Evolutionary conservation across 75 land plant species (phyloP).

Genomic region (Cunninghamia lanceolata): DNA sequence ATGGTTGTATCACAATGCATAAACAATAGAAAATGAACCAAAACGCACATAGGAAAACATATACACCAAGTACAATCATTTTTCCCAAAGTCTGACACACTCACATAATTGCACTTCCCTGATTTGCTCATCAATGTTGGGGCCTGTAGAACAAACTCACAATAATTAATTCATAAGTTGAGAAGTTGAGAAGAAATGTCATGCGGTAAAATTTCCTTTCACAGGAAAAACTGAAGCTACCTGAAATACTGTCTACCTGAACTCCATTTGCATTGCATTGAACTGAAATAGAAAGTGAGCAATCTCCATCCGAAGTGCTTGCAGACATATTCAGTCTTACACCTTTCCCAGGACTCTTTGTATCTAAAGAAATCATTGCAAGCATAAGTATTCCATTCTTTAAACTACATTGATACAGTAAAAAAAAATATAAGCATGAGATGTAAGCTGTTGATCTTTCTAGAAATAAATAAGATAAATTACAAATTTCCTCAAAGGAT

Average conservation of each 20-base stretch:
- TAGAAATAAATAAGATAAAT: not conserved
- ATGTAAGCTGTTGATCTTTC: not conserved
- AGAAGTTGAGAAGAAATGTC: not conserved
- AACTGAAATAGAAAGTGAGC: slow-evolving; percentile 78
- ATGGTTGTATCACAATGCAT: not conserved
- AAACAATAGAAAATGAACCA: not conserved
- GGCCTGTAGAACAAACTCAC: slow-evolving; percentile 34
- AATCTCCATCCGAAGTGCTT: slow-evolving; percentile 24
- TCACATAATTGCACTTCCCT: slow-evolving; percentile 76
- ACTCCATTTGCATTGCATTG: slow-evolving; percentile 46
- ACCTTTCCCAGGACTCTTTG: slow-evolving; percentile 58
- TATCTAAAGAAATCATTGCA: slow-evolving; percentile 31
- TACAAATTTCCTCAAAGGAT: not conserved
- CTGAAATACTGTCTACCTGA: slow-evolving; percentile 31
- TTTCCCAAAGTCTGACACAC: slow-evolving; percentile 17
- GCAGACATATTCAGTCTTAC: slow-evolving; percentile 54
- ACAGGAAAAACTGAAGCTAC: not conserved
- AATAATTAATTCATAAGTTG: not conserved
- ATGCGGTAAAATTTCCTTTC: not conserved
- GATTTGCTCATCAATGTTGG: slow-evolving; percentile 37
- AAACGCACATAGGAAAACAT: not conserved
- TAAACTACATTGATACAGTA: not conserved
- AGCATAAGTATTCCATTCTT: not conserved
- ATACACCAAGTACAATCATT: not conserved
- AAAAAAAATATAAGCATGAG: not conserved